Evolutionary conservation across 306 rosid species (phyloP).

Genomic region (Potentilla sterilis): DNA sequence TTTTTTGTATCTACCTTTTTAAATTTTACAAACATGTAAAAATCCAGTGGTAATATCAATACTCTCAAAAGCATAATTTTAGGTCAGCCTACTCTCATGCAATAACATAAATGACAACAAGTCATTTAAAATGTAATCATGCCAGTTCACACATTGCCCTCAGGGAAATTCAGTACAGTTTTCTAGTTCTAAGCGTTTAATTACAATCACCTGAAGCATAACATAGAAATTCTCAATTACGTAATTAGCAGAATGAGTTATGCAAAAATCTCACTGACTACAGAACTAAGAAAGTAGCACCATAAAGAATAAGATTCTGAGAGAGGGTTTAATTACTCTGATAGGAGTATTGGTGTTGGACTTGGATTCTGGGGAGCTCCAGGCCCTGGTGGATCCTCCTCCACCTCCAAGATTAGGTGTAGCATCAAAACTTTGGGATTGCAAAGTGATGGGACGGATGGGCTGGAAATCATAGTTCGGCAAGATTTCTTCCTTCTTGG

Average conservation of each 20-base stretch:
- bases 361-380: constrained; percentile 56
- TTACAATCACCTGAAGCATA: constrained; percentile 1
- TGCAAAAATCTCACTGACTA: neutral
- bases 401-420: constrained; percentile 28
- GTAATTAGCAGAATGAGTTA: neutral
- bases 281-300: neutral
- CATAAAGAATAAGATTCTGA: neutral
- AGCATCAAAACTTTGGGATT: constrained; percentile 39
- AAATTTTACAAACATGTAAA: neutral
- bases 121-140: neutral
- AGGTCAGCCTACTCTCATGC: neutral
- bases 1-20: neutral
- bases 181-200: neutral
- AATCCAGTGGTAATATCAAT: neutral
- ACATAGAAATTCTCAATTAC: neutral
- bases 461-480: constrained; percentile 91
- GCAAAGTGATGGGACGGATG: constrained; percentile 46
- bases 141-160: neutral
- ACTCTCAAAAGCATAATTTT: neutral
- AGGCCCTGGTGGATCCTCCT: constrained; percentile 39
- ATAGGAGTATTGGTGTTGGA: constrained; percentile 38
- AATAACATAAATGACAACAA: neutral
- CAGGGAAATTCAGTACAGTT: neutral
- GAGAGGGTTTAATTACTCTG: constrained; percentile 36
- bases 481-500: constrained; percentile 50